phyloP scores from a whole-genome alignment of 805 yeast species.

The Kodamaea hsintzibuensis region DNA sequence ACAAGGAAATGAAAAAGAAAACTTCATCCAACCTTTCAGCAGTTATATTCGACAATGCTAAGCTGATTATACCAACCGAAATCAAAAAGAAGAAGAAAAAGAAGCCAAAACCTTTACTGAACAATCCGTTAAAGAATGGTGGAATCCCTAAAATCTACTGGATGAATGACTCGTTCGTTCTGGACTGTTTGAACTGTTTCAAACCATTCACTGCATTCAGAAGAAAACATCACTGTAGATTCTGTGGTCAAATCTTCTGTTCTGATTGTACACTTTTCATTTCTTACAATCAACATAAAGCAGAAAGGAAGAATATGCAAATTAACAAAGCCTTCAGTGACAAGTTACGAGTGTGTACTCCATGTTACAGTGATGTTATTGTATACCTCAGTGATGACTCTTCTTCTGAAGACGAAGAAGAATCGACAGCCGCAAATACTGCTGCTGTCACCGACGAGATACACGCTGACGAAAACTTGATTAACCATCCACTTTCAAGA shows the following conservation, averaged over 20 bases:
- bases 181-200: constrained; percentile 84
- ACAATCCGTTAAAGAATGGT: constrained; percentile 46
- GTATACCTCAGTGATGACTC: constrained; percentile 69
- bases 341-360: constrained; percentile 72
- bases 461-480: constrained; percentile 16
- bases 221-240: constrained; percentile 91
- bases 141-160: constrained; percentile 80
- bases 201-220: constrained; percentile 80
- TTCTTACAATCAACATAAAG: constrained; percentile 56
- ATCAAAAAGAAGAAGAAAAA: constrained; percentile 29
- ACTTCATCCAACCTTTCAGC: constrained; percentile 34
- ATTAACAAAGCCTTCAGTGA: constrained; percentile 47
- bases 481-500: constrained; percentile 31
- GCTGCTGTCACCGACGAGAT: constrained; percentile 2
- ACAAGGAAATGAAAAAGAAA: constrained; percentile 25
- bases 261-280: constrained; percentile 71
- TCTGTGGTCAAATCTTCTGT: constrained; percentile 96
- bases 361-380: constrained; percentile 74
- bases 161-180: constrained; percentile 94
- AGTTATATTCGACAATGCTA: constrained; percentile 40
- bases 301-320: constrained; percentile 26
- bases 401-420: constrained; percentile 19
- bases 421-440: background rate
- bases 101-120: constrained; percentile 31
- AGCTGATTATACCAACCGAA: constrained; percentile 28